These are phyloP conservation scores for Leccinum broughii DNA, from an alignment of 768 basidiomycete species.

Conservation along the genomic window DNA sequence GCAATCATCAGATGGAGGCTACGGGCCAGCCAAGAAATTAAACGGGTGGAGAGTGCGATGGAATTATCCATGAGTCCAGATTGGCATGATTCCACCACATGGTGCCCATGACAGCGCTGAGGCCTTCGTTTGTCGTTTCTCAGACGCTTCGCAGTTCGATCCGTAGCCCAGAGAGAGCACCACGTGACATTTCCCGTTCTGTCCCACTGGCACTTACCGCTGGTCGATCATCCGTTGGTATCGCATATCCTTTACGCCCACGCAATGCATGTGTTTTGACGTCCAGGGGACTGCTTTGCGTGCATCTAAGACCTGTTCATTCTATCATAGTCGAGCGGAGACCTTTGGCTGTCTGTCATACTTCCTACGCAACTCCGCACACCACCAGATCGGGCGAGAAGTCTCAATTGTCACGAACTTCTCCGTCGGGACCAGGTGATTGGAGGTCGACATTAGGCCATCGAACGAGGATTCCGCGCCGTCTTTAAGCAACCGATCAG, in stretches of 20 bases:
- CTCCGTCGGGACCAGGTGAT: slow-evolving; percentile 76
- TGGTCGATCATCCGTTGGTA: neutral
- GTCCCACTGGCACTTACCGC: neutral
- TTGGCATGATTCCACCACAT: no score
- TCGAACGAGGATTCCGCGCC: slow-evolving; percentile 75
- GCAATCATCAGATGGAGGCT: no score
- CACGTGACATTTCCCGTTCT: neutral
- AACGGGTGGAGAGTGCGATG: no score
- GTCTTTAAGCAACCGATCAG: slow-evolving; percentile 38
- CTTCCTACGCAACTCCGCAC: slow-evolving; percentile 57
- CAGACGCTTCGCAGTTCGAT: neutral
- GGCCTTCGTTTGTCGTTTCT: neutral
- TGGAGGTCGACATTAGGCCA: slow-evolving; percentile 89
- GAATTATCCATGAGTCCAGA: no score
- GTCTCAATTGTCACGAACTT: slow-evolving; percentile 72
- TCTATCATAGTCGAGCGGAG: neutral
- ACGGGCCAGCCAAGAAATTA: no score
- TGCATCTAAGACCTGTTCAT: neutral
- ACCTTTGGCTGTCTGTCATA: neutral
- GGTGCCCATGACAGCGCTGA: no score
- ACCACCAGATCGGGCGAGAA: slow-evolving; percentile 88
- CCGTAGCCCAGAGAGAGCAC: neutral
- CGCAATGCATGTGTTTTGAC: neutral
- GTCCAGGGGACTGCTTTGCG: neutral
- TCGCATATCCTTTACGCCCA: neutral